Base-by-base conservation (phyloP, 140 eudicot genomes). In the Cichorium intybus region DNA sequence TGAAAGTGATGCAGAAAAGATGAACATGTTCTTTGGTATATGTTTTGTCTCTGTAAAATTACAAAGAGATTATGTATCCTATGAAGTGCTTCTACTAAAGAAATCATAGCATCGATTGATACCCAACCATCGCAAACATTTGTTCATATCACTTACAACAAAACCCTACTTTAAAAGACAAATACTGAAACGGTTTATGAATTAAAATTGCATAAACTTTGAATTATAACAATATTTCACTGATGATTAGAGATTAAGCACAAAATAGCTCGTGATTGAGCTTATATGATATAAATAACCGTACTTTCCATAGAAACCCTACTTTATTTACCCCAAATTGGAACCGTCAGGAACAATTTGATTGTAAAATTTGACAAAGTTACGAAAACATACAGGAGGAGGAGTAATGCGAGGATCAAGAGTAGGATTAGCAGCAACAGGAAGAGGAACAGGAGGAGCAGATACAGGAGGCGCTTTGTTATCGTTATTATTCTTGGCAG, bases 81-180 rank as follows among this genome's bases (percentile, higher is more conserved):
- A n/a, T n/a, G n/a, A n/a, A n/a, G n/a, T n/a, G n/a, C n/a, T n/a
- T 58, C 81, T 92, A 66, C 27, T 23, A 33, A 34, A 69, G 34
- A 69, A 14, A 26, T 9, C 28, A 20, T 23, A 69, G 18, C 37
- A 33, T 39, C 5, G 9, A 48, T 50, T 16, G 16, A 70, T 39
- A 18, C 56, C 24, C 22, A 45, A n/a, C 48, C 29, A 28, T 18
- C 28, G 46, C 34, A 47, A 22, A 33, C 50, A 51, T 14, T 4
- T 23, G 22, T 10, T n/a, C 57, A 51, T 0, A 20, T 22, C 22
- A 51, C 57, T 51, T 51, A 27, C 31, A 51, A 51, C 15, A 51
- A 62, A 64, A 31, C 57, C 70, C 70, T 28, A 48, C 29, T 22
- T n/a, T n/a, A n/a, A n/a, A n/a, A n/a, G n/a, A n/a, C n/a, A n/a